A percentile compares a stretch with the other conserved stretches of the same genome.
Evolutionary conservation across 306 rosid genomes (phyloP).

Genomic region (Sesbania bispinosa): DNA sequence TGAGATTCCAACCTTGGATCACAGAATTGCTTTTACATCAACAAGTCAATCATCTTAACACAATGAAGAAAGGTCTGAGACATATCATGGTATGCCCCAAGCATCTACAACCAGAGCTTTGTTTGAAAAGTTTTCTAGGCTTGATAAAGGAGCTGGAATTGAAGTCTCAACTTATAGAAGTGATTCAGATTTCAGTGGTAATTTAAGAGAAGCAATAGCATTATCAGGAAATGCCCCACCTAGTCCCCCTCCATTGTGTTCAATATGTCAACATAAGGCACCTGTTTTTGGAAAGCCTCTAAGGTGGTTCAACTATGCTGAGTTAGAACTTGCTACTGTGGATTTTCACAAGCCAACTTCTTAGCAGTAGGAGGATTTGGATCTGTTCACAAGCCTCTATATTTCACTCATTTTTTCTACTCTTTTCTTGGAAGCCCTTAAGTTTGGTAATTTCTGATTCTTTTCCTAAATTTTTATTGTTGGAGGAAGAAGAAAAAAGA

Average conservation of each 20-base stretch:
- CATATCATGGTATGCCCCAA: no score
- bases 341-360: conserved; percentile 87
- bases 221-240: conserved; percentile 71
- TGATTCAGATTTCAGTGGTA: conserved; percentile 59
- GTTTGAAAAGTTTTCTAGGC: no score
- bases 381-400: conserved; percentile 81
- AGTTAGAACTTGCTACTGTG: conserved; percentile 84
- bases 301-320: conserved; percentile 78
- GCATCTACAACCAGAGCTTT: no score
- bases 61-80: conserved; percentile 43
- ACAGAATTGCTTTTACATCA: conserved; percentile 51
- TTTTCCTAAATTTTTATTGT: no score
- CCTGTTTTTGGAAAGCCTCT: no score
- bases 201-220: conserved; percentile 75
- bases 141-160: no score
- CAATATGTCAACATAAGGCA: no score
- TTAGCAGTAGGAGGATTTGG: conserved; percentile 95
- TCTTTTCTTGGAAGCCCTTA: no score
- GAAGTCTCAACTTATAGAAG: conserved; percentile 41
- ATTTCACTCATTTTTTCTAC: no score
- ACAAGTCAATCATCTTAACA: conserved; percentile 42
- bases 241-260: conserved; percentile 83
- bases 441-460: no score
- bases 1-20: conserved; percentile 86
- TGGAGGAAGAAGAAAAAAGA: no score